Percentiles rank a stretch among this genome's conserved stretches.
phyloP scores from a whole-genome alignment of 192 early-diverging fungal species.

The Linnemannia exigua region DNA sequence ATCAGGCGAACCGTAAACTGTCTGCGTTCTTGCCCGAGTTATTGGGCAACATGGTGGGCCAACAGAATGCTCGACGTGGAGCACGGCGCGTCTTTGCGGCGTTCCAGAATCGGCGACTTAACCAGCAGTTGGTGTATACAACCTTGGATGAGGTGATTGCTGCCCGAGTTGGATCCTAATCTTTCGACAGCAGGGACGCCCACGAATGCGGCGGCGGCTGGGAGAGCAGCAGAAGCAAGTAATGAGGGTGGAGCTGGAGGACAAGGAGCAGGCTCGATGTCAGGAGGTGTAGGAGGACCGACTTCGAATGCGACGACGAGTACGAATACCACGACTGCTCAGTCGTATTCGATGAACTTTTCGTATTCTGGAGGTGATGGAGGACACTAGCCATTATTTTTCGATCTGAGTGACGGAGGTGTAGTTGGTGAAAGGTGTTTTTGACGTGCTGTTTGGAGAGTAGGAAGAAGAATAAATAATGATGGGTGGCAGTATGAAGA shows the following conservation, averaged over 20 bases:
- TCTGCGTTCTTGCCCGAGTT: conserved; percentile 76
- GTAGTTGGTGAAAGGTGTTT: too few relatives aligned
- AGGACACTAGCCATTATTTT: too few relatives aligned
- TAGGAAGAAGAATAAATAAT: too few relatives aligned
- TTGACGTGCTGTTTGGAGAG: too few relatives aligned
- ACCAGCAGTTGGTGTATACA: conserved; percentile 83
- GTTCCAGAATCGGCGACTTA: conserved; percentile 83
- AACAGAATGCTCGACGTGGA: conserved; percentile 84
- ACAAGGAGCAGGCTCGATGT: not conserved
- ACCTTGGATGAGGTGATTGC: conserved; percentile 81
- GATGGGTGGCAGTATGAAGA: too few relatives aligned
- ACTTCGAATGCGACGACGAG: not conserved
- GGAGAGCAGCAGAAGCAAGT: not conserved
- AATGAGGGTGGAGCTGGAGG: not conserved
- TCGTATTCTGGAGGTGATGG: not conserved
- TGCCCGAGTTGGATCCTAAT: conserved; percentile 69
- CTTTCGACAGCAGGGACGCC: not conserved
- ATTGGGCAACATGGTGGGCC: conserved; percentile 85
- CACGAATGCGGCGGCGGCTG: not conserved
- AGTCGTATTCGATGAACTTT: not conserved
- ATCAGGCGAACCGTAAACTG: conserved; percentile 67
- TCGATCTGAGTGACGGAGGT: too few relatives aligned
- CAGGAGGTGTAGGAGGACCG: not conserved
- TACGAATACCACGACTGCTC: not conserved
- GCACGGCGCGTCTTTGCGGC: conserved; percentile 76